These are phyloP conservation scores for Oryza meyeriana DNA, from an alignment of 176 grass and related monocot genomes.

Conservation along the genomic window DNA sequence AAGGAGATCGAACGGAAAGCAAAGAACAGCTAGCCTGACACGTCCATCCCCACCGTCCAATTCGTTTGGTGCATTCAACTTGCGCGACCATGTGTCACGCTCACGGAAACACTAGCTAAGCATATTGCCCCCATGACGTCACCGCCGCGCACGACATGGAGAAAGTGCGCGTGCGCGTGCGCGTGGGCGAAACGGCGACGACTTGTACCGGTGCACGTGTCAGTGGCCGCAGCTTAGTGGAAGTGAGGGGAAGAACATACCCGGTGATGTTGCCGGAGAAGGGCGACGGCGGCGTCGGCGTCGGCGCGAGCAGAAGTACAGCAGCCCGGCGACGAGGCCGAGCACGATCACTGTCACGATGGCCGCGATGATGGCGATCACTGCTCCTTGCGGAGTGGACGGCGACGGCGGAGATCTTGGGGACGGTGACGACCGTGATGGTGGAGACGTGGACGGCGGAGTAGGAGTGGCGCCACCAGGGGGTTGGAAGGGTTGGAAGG, in stretches of 20 bases:
- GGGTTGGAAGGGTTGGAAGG: neutral
- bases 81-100: constrained; percentile 3
- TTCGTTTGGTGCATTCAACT: neutral
- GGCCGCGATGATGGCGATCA: neutral
- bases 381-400: neutral
- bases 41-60: neutral
- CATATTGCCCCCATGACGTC: neutral
- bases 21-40: neutral
- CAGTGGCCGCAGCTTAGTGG: neutral
- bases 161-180: constrained; percentile 9
- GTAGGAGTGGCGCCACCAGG: neutral
- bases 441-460: neutral
- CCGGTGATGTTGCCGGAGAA: neutral
- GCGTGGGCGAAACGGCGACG: neutral
- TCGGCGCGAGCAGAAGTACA: constrained; percentile 28
- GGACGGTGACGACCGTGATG: neutral
- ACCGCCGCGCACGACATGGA: constrained; percentile 1
- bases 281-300: constrained; percentile 8
- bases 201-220: too few species aligned
- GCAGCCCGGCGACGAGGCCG: constrained; percentile 31
- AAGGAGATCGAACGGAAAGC: neutral
- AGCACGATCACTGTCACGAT: constrained; percentile 7
- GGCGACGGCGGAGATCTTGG: neutral
- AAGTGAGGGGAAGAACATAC: neutral
- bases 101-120: neutral